Conservation (phyloP, 2,329 filamentous ascomycete species). For the Aspergillus carbonarius region DNA sequence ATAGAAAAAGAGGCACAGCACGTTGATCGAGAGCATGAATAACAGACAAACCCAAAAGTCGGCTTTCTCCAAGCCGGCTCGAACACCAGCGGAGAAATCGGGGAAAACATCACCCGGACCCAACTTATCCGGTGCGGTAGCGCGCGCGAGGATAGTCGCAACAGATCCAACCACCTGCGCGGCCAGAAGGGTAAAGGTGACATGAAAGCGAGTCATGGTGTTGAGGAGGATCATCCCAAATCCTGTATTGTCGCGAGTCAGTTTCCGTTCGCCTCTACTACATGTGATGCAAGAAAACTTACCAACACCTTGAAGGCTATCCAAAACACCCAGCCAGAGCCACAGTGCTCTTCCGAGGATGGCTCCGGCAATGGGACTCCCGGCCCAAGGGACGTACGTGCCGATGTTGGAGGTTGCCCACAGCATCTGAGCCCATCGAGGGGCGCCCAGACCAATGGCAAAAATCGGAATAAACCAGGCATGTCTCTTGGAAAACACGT, state of each 20-base stretch:
- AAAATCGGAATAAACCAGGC: slow-evolving; percentile 67
- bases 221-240: slow-evolving; percentile 67
- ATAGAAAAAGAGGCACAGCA: slow-evolving; percentile 35
- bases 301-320: slow-evolving; percentile 60
- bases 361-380: slow-evolving; percentile 53
- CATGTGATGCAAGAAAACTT: not conserved
- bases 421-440: slow-evolving; percentile 66
- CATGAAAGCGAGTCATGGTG: slow-evolving; percentile 60
- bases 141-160: slow-evolving; percentile 61
- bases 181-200: slow-evolving; percentile 4
- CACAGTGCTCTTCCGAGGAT: slow-evolving; percentile 58
- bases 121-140: slow-evolving; percentile 58
- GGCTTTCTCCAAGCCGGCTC: slow-evolving; percentile 31
- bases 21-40: slow-evolving; percentile 17
- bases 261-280: not conserved
- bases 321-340: slow-evolving; percentile 66
- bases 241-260: slow-evolving; percentile 36
- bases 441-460: slow-evolving; percentile 62
- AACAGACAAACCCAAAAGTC: slow-evolving; percentile 43
- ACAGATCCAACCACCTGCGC: slow-evolving; percentile 54
- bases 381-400: slow-evolving; percentile 62
- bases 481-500: slow-evolving; percentile 57
- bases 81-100: slow-evolving; percentile 34
- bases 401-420: slow-evolving; percentile 62
- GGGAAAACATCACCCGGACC: slow-evolving; percentile 63